Evolutionary conservation across 2,329 filamentous ascomycete species (phyloP).

Genomic region (Tolypocladium guangdongense): DNA sequence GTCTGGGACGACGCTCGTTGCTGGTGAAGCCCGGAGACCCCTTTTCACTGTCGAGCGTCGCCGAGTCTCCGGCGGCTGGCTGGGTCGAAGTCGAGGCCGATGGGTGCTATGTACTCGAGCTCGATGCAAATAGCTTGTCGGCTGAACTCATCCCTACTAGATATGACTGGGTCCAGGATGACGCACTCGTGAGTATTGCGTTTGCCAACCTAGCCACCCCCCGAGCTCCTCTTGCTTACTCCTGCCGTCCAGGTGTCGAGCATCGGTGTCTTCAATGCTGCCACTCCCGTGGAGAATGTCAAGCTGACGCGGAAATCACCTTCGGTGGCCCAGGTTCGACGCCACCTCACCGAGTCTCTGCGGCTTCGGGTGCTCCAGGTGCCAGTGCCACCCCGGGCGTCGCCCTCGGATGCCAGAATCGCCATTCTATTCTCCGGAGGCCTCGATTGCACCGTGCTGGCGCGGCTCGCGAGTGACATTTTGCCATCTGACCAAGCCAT

Average conservation of each 20-base stretch:
- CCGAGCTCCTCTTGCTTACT: constrained; percentile 19
- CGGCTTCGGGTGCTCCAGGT: constrained; percentile 54
- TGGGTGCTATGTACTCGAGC: constrained; percentile 61
- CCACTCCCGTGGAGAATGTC: constrained; percentile 24
- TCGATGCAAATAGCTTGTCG: constrained; percentile 21
- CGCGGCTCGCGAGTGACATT: constrained; percentile 67
- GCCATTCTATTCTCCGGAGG: constrained; percentile 90
- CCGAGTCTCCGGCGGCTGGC: constrained; percentile 35
- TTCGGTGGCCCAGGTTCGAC: constrained; percentile 41
- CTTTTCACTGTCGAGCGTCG: constrained; percentile 61
- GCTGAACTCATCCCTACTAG: constrained; percentile 9
- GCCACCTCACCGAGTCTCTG: constrained; percentile 50
- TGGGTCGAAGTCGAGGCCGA: constrained; percentile 81
- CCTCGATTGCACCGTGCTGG: constrained; percentile 82
- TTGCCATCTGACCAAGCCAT: constrained; percentile 58
- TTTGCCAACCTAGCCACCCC: constrained; percentile 17
- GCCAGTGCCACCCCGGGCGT: constrained; percentile 39
- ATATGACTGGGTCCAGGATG: constrained; percentile 20
- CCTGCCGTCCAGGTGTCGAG: constrained; percentile 33
- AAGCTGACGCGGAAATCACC: constrained; percentile 22
- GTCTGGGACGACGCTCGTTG: constrained; percentile 76
- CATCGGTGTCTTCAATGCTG: constrained; percentile 41
- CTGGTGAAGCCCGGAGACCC: constrained; percentile 41
- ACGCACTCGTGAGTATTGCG: constrained; percentile 32
- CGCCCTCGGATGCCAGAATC: constrained; percentile 37